Evolutionary conservation across 2,329 filamentous ascomycete species (phyloP), one percentile per base, ranked within the genome.

Genomic region (Venturia carpophila): DNA sequence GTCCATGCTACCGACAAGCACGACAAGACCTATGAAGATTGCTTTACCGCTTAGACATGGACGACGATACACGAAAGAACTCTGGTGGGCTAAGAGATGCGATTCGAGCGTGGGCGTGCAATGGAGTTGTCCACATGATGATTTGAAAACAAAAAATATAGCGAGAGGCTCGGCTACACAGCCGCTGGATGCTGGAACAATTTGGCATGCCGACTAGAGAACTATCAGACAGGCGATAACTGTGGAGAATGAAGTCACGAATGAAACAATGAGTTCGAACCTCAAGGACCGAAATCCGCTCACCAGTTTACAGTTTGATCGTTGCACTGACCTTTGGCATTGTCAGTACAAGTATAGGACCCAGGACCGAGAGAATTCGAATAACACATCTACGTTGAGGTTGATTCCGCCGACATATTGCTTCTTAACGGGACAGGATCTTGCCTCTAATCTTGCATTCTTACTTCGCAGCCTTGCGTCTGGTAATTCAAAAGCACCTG

Each of bases 1-100:
- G 85, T 89, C 72, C 89, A 92, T 75, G 87, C 89, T 68, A 74
- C 77, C 68, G 91, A 91, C 78, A 91, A 91, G 81, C 89, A 92
- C 79, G 87, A 78, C 79, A 90, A 91, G 80, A 81, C 82, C 52
- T 79, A 90, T 37, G 74, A 81, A 62, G 87, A 90, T 52, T 92
- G 89, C 78, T 92, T 92, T 24, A 21, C 41, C 7, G 60, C 60
- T 34, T 61, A 45, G 37, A 45, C 15, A 15, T 24, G 9, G 34
- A 7, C 13, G 39, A 27, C 15, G 15, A 10, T 21, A 27, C 10
- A 27, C 10, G 47, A 27, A 30, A 27, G 30, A 3, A 7, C 21
- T 39, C 3, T 27, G 10, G 56, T 39, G 27, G 39, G 34, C 37
- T 39, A 15, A 37, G 41, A 42, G 39, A 49, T 30, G 5, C 9